A percentile compares a stretch with the other conserved stretches of the same genome.
Conservation (phyloP, 1,284 basidiomycete genomes). For the Cryptococcus jaspeensis region DNA sequence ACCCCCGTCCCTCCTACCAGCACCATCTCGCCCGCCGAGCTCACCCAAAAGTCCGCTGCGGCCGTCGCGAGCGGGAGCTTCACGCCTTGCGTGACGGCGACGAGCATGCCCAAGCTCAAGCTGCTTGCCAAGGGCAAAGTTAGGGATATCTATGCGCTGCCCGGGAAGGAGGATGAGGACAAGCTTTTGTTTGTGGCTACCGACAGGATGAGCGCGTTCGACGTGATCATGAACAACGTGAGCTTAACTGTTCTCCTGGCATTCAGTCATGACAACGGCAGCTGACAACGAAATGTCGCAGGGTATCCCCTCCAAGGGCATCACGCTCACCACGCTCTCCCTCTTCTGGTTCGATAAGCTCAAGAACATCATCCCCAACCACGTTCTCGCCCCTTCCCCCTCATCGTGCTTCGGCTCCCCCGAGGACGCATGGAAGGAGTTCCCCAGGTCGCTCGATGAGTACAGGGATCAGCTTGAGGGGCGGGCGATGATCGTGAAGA, state of each 20-base stretch:
- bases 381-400: conserved; percentile 67
- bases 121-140: conserved; percentile 87
- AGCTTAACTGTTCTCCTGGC: conserved; percentile 31
- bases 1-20: conserved; percentile 1
- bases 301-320: conserved; percentile 94
- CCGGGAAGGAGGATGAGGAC: conserved; percentile 57
- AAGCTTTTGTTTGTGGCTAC: conserved; percentile 88
- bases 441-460: conserved; percentile 64
- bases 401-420: conserved; percentile 26
- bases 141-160: conserved; percentile 79
- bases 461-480: conserved; percentile 68
- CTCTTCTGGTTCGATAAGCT: conserved; percentile 94
- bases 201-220: conserved; percentile 95
- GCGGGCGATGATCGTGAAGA: conserved; percentile 85
- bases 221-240: conserved; percentile 90
- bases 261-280: neutral
- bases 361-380: conserved; percentile 74
- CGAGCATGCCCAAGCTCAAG: conserved; percentile 54
- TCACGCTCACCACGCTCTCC: conserved; percentile 83
- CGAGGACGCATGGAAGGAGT: conserved; percentile 65
- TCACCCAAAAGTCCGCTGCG: conserved; percentile 5
- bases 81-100: conserved; percentile 30
- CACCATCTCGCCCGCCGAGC: conserved; percentile 5
- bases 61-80: conserved; percentile 10
- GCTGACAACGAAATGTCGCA: conserved; percentile 44